Conservation (phyloP, 2,329 filamentous ascomycete species). For the Sporothrix pseudoabietina region DNA sequence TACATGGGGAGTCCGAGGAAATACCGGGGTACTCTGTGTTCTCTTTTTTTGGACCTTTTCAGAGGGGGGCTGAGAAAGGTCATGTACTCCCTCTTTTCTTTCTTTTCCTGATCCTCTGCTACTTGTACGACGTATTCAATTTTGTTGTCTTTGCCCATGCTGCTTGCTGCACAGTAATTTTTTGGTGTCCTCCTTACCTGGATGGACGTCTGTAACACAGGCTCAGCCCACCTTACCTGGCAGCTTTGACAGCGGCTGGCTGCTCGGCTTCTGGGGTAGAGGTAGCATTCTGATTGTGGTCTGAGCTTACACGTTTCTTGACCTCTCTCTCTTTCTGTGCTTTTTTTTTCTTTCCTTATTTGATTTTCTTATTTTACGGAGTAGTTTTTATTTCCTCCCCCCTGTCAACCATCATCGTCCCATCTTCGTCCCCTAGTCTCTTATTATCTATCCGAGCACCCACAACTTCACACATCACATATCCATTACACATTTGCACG, state of each 20-base stretch:
- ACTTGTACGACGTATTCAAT: not conserved
- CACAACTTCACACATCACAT: slow-evolving; percentile 6
- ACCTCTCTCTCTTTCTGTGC: not conserved
- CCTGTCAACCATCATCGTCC: slow-evolving; percentile 21
- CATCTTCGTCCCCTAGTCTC: slow-evolving; percentile 9
- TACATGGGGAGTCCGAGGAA: not conserved
- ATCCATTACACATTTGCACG: not conserved
- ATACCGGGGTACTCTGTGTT: not conserved
- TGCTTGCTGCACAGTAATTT: not conserved
- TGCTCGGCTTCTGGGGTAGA: slow-evolving; percentile 11
- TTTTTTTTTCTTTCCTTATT: not conserved
- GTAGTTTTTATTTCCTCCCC: not conserved
- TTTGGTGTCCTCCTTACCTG: not conserved
- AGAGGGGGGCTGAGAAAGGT: not conserved
- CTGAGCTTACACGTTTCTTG: not conserved
- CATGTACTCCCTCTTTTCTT: not conserved
- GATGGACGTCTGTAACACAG: not conserved
- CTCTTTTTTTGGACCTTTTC: not conserved
- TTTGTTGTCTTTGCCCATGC: not conserved
- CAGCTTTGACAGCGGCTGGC: not conserved
- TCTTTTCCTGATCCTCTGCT: not conserved
- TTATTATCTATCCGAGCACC: slow-evolving; percentile 15
- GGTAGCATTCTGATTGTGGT: not conserved
- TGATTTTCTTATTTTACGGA: not conserved
- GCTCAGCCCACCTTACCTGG: not conserved